phyloP scores from a whole-genome alignment of 495 filamentous ascomycete species.

The Annulohypoxylon maeteangense region DNA sequence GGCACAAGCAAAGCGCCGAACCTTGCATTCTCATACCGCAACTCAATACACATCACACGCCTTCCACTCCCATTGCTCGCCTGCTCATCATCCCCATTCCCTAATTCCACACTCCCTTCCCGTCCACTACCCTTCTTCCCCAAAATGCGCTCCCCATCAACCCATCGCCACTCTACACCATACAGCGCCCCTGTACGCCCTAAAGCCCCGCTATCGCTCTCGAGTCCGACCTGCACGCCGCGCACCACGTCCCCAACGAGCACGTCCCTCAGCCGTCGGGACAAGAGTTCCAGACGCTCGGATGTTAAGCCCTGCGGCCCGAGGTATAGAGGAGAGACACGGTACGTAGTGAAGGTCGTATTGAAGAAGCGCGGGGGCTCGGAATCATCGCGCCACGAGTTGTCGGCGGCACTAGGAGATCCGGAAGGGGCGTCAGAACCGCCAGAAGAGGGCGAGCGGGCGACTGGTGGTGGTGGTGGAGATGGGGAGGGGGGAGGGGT shows the following conservation, averaged over 20 bases:
- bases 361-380: constrained; percentile 55
- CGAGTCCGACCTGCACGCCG: constrained; percentile 56
- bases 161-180: constrained; percentile 48
- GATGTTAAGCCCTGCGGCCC: constrained; percentile 43
- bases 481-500: constrained; percentile 2
- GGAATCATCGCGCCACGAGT: constrained; percentile 10
- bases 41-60: constrained; percentile 45
- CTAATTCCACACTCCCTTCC: constrained; percentile 25
- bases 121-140: constrained; percentile 2
- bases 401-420: constrained; percentile 6
- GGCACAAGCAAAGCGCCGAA: constrained; percentile 57
- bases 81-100: background rate
- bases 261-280: constrained; percentile 54
- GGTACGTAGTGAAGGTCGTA: constrained; percentile 60
- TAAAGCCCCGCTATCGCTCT: constrained; percentile 40
- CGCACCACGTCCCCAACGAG: constrained; percentile 62
- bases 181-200: constrained; percentile 54
- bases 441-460: constrained; percentile 7
- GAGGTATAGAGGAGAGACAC: constrained; percentile 57
- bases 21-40: constrained; percentile 55
- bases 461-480: constrained; percentile 14
- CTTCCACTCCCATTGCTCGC: constrained; percentile 17
- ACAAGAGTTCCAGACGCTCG: constrained; percentile 47
- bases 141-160: constrained; percentile 17
- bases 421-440: constrained; percentile 17